Percentiles rank a stretch among this genome's conserved stretches.
These are phyloP conservation scores for Pythium chondricola DNA, from an alignment of 352 stramenopile genomes.

Conservation along the genomic window DNA sequence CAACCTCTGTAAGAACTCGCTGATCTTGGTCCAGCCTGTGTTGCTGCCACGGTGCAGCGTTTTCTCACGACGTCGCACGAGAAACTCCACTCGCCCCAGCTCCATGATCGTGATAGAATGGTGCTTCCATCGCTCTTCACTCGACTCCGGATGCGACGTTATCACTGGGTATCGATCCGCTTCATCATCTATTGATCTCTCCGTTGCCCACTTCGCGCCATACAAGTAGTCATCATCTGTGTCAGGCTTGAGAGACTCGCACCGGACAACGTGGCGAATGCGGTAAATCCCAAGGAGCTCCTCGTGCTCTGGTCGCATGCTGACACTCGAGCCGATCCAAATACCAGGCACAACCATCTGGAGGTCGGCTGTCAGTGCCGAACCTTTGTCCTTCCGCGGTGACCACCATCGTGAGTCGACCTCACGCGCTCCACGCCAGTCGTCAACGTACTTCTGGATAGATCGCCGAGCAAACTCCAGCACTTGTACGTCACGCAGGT, in stretches of 20 bases:
- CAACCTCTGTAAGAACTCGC: background rate
- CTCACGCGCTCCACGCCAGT: slow-evolving; percentile 6
- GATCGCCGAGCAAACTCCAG: slow-evolving; percentile 1
- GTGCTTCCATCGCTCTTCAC: background rate
- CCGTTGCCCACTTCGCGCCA: background rate
- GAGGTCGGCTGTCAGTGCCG: slow-evolving; percentile 22
- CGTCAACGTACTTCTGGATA: slow-evolving; percentile 4
- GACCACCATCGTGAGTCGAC: slow-evolving; percentile 11
- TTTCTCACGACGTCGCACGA: slow-evolving; percentile 9
- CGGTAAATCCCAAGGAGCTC: slow-evolving; percentile 5
- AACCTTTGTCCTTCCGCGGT: slow-evolving; percentile 3
- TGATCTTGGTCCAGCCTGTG: background rate
- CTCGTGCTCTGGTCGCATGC: slow-evolving; percentile 10
- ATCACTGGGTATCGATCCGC: background rate
- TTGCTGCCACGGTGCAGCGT: background rate
- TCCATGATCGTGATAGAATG: slow-evolving; percentile 10
- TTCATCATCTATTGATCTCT: background rate
- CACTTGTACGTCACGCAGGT: slow-evolving; percentile 1
- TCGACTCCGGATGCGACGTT: background rate
- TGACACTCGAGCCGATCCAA: slow-evolving; percentile 28
- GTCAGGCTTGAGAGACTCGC: slow-evolving; percentile 1
- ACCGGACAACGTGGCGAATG: slow-evolving; percentile 19
- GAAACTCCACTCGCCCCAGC: slow-evolving; percentile 15
- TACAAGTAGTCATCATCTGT: slow-evolving; percentile 13
- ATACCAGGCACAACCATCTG: slow-evolving; percentile 27